These are phyloP conservation scores for Fusarium sambucinum DNA, from an alignment of 2,329 filamentous ascomycete genomes.

Conservation along the genomic window DNA sequence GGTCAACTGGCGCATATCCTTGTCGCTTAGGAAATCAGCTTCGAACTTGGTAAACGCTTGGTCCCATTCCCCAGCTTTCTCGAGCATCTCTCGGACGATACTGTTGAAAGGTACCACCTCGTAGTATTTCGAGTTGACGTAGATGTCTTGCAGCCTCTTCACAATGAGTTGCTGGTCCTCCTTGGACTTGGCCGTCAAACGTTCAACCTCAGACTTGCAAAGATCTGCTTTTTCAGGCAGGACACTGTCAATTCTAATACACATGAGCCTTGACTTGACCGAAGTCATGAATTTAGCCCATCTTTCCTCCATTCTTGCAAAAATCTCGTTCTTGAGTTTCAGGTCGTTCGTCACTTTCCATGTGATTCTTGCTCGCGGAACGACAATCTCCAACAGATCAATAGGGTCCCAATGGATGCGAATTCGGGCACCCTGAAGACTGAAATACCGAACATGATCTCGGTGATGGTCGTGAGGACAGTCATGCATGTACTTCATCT, in stretches of 20 bases:
- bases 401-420: slow-evolving; percentile 94
- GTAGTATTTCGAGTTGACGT: slow-evolving; percentile 95
- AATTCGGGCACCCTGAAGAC: slow-evolving; percentile 85
- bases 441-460: slow-evolving; percentile 94
- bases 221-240: slow-evolving; percentile 86
- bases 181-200: slow-evolving; percentile 80
- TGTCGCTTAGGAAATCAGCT: slow-evolving; percentile 93
- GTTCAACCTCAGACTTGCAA: slow-evolving; percentile 85
- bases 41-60: slow-evolving; percentile 91
- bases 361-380: slow-evolving; percentile 88
- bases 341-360: slow-evolving; percentile 99
- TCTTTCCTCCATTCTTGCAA: slow-evolving; percentile 81
- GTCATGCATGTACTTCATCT: slow-evolving; percentile 74
- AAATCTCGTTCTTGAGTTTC: slow-evolving; percentile 92
- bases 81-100: slow-evolving; percentile 88
- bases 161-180: slow-evolving; percentile 83
- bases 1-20: slow-evolving; percentile 92
- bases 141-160: slow-evolving; percentile 85
- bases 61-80: slow-evolving; percentile 95
- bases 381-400: slow-evolving; percentile 92
- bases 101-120: slow-evolving; percentile 95
- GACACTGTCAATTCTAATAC: slow-evolving; percentile 92
- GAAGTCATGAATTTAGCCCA: slow-evolving; percentile 90
- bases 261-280: slow-evolving; percentile 83
- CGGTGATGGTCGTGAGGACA: slow-evolving; percentile 94